Base-by-base conservation (phyloP, 805 yeast genomes). In the Nakazawaea pomicola region DNA sequence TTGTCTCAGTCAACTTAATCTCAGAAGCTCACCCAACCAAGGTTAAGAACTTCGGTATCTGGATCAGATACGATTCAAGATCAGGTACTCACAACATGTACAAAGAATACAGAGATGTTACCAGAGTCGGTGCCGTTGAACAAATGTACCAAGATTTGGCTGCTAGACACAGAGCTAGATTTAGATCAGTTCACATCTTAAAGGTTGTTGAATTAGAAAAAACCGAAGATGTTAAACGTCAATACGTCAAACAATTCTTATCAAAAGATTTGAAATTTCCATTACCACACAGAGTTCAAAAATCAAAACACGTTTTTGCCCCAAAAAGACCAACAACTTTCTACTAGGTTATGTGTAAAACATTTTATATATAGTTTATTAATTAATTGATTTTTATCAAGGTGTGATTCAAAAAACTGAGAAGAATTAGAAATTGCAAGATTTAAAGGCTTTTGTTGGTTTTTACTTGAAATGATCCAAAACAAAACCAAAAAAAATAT, bases 21-120 rank as follows among this genome's bases (percentile, higher is more conserved):
- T 67, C 83, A 67, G 99, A 93, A 80, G 76, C 89, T 68, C 86
- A 80, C 80, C 98, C 99, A 75, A 87, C 96, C 76, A 90, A 87
- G 81, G 98, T 93, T 67, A 93, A 93, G 90, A 93, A 90, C 87
- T 93, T 90, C 70, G 99, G 97, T 80, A 72, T 93, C 78, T 93
- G 99, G 99, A 85, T 93, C 72, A 90, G 99, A 81, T 93, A 93
- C 86, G 99, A 93, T 71, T 93, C 99, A 57, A 95, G 99, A 85
- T 93, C 99, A 59, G 99, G 99, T 79, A 90, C 96, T 66, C 99
- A 93, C 95, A 93, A 93, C 95, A 93, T 93, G 97, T 93, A 93
- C 96, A 93, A 93, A 83, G 99, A 93, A 80, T 87, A 88, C 93
- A 89, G 99, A 77, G 99, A 91, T 64, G 95, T 91, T 62, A 76